Evolutionary conservation across 768 basidiomycete genomes (phyloP).

Genomic region (Leccinum obscurum): DNA sequence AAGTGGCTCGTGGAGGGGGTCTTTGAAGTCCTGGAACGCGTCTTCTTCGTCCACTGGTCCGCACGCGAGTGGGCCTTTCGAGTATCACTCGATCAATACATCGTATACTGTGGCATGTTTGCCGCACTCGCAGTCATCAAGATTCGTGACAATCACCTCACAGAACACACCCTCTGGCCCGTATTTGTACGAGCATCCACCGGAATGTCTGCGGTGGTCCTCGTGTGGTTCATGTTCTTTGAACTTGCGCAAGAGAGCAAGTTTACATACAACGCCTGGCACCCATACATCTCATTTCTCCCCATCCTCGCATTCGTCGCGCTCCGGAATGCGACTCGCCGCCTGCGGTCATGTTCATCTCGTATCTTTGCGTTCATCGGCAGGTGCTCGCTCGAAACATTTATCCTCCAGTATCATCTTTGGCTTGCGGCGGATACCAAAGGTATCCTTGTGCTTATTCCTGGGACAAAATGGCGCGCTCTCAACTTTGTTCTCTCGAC

Average conservation of each 20-base stretch:
- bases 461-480: constrained; percentile 70
- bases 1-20: constrained; percentile 60
- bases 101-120: constrained; percentile 87
- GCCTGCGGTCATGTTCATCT: constrained; percentile 70
- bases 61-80: constrained; percentile 88
- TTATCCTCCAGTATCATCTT: constrained; percentile 86
- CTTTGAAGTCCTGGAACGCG: constrained; percentile 61
- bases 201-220: constrained; percentile 48
- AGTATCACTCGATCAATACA: constrained; percentile 84
- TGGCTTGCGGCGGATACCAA: constrained; percentile 87
- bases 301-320: constrained; percentile 76
- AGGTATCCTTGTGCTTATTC: constrained; percentile 76
- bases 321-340: constrained; percentile 73
- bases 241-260: constrained; percentile 77
- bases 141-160: constrained; percentile 67
- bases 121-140: constrained; percentile 73
- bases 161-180: constrained; percentile 70
- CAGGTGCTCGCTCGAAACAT: constrained; percentile 86
- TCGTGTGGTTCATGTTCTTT: constrained; percentile 83
- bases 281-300: constrained; percentile 77
- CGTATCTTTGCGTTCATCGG: constrained; percentile 79
- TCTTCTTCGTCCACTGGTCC: constrained; percentile 81
- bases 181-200: constrained; percentile 47
- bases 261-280: constrained; percentile 84
- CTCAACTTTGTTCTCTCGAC: constrained; percentile 78